These are phyloP conservation scores for Mucor lusitanicus DNA, from an alignment of 371 early-diverging fungal species.

Conservation along the genomic window DNA sequence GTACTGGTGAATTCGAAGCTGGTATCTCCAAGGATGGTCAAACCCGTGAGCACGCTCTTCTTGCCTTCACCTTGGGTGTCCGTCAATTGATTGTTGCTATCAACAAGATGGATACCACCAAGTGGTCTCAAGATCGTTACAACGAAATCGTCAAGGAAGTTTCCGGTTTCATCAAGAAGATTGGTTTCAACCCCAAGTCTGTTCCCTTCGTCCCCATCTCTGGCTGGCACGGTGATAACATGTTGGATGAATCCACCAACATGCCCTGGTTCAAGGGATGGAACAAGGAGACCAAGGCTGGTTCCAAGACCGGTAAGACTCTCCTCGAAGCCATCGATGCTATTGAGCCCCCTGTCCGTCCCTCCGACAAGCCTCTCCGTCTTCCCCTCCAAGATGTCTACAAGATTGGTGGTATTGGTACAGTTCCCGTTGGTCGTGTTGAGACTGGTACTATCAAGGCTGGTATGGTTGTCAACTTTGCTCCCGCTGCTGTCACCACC, in stretches of 20 bases:
- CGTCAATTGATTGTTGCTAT: conserved; percentile 96
- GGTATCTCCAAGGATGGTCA: conserved; percentile 99
- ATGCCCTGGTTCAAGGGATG: conserved; percentile 98
- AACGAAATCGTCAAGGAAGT: conserved; percentile 94
- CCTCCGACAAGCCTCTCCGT: conserved; percentile 95
- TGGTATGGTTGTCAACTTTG: conserved; percentile 93
- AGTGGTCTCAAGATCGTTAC: conserved; percentile 94
- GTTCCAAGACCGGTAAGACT: conserved; percentile 85
- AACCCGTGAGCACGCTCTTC: conserved; percentile 99
- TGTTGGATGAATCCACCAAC: conserved; percentile 90
- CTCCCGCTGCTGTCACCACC: conserved; percentile 86
- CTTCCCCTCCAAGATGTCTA: conserved; percentile 97
- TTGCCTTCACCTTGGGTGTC: conserved; percentile 97
- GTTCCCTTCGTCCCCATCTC: conserved; percentile 97
- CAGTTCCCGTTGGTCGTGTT: conserved; percentile 97
- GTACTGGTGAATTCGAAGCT: conserved; percentile 97
- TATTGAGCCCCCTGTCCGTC: conserved; percentile 91
- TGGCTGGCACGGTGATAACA: conserved; percentile 98
- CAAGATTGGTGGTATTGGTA: conserved; percentile 98
- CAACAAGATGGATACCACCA: conserved; percentile 99
- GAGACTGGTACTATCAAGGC: conserved; percentile 93
- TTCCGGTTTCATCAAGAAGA: conserved; percentile 93
- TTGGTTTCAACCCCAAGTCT: conserved; percentile 90
- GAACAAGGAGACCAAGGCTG: conserved; percentile 88
- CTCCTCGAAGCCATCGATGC: conserved; percentile 93